Evolutionary conservation across 371 early-diverging fungal genomes (phyloP).

Genomic region (Massospora cicadina): DNA sequence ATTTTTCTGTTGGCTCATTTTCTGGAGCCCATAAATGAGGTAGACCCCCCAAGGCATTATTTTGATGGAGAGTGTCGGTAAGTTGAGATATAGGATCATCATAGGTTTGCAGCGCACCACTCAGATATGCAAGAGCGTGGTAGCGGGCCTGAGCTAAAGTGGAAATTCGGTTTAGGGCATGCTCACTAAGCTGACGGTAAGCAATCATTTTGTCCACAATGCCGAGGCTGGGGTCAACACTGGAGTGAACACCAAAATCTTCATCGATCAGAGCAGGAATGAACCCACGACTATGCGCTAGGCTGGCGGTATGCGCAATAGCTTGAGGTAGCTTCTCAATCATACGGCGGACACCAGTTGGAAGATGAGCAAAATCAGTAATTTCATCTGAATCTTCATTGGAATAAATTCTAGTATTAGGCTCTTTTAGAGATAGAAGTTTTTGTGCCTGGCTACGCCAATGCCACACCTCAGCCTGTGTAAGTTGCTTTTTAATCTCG

Average conservation of each 20-base stretch:
- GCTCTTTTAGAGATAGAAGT: background rate
- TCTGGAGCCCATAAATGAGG: background rate
- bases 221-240: background rate
- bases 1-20: background rate
- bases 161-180: background rate
- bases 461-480: background rate
- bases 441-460: conserved; percentile 6
- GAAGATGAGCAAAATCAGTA: background rate
- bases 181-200: background rate
- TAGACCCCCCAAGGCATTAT: background rate
- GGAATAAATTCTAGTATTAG: background rate
- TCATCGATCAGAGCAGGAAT: background rate
- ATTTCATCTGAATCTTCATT: background rate
- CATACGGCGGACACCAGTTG: background rate
- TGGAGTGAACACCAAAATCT: conserved; percentile 2
- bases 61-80: background rate
- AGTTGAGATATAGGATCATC: background rate
- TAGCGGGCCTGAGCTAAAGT: background rate
- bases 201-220: background rate
- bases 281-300: background rate
- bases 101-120: background rate
- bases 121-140: background rate
- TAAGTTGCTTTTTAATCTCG: background rate
- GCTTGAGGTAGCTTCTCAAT: background rate
- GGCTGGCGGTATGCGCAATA: background rate